Conservation (phyloP, 305 asterid genomes). For the Fraxinus paxiana region DNA sequence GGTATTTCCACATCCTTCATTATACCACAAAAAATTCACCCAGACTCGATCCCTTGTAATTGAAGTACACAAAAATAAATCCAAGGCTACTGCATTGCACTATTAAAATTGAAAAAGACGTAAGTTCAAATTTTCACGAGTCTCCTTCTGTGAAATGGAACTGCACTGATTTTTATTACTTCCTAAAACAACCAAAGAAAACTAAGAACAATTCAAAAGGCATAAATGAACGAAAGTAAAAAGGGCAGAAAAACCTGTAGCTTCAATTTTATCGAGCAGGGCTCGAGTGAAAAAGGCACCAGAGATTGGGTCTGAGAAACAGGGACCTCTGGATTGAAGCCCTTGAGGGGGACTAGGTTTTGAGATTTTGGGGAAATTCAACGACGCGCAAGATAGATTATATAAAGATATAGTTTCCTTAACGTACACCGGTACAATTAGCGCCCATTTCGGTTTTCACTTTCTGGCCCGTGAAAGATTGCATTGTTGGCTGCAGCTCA, state of each 20-base stretch:
- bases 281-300: conserved; percentile 25
- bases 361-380: conserved; percentile 34
- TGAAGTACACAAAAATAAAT: conserved; percentile 18
- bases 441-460: conserved; percentile 24
- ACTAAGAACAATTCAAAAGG: conserved; percentile 17
- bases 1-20: conserved; percentile 79
- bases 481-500: not conserved
- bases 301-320: conserved; percentile 15
- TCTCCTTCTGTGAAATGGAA: conserved; percentile 23
- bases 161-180: conserved; percentile 16
- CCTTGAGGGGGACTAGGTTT: conserved; percentile 33
- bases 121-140: conserved; percentile 10
- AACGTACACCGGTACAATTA: conserved; percentile 26
- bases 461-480: conserved; percentile 23
- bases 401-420: not conserved
- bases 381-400: conserved; percentile 34
- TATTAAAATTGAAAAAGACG: conserved; percentile 14
- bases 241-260: conserved; percentile 24
- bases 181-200: not conserved
- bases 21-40: conserved; percentile 31
- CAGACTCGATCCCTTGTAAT: conserved; percentile 16
- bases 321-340: conserved; percentile 23
- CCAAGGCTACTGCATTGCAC: conserved; percentile 26
- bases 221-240: not conserved
- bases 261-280: conserved; percentile 27